Conservation (phyloP, 2,329 filamentous ascomycete species). For the Lasiodiplodia sp. region DNA sequence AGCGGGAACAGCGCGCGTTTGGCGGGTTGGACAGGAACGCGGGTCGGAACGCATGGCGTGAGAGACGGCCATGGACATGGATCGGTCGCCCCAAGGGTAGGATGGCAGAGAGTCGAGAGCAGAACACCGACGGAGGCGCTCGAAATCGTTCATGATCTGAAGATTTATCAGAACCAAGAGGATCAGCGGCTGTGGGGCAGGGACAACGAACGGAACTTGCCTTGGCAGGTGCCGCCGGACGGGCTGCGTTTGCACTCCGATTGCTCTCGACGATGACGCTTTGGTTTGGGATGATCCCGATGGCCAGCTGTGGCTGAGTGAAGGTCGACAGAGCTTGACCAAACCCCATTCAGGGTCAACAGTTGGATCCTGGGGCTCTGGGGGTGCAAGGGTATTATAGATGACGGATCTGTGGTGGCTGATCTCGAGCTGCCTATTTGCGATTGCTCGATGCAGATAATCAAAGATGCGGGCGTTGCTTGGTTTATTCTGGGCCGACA, state of each 20-base stretch:
- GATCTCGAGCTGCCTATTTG: conserved; percentile 25
- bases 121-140: conserved; percentile 26
- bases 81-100: conserved; percentile 26
- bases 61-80: conserved; percentile 20
- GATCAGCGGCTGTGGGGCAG: conserved; percentile 2
- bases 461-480: conserved; percentile 8
- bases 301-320: conserved; percentile 19
- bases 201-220: conserved; percentile 26
- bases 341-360: conserved; percentile 11
- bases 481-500: conserved; percentile 4
- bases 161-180: conserved; percentile 19
- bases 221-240: conserved; percentile 25
- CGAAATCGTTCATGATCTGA: conserved; percentile 30
- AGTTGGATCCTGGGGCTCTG: conserved; percentile 17
- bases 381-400: conserved; percentile 27
- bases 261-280: conserved; percentile 13
- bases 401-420: conserved; percentile 7
- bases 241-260: conserved; percentile 29
- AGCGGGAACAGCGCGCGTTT: conserved; percentile 18
- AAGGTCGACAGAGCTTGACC: conserved; percentile 12
- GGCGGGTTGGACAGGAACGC: conserved; percentile 22
- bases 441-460: conserved; percentile 16
- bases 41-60: conserved; percentile 25
- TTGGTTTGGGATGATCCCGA: conserved; percentile 25
- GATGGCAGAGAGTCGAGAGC: conserved; percentile 23